Conservation (phyloP, 805 yeast species). For the Metschnikowia baotianmanensis region DNA sequence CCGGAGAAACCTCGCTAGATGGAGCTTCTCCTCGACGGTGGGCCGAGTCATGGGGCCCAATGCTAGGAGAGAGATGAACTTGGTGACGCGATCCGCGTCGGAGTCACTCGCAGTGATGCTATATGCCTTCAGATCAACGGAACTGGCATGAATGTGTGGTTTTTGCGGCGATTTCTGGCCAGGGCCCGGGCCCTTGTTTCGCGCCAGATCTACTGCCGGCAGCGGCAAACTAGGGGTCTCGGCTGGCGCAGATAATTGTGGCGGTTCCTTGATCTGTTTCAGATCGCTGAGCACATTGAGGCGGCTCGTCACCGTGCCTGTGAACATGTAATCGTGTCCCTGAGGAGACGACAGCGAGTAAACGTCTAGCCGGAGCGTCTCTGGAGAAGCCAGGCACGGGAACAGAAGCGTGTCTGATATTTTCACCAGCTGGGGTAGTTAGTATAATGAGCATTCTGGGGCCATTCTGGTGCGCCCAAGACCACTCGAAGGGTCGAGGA, state of each 20-base stretch:
- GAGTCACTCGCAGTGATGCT: slow-evolving; percentile 11
- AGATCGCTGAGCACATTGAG: slow-evolving; percentile 33
- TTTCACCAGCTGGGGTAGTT: slow-evolving; percentile 30
- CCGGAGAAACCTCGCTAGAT: slow-evolving; percentile 9
- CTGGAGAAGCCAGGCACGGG: slow-evolving; percentile 35
- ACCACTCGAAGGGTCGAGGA: too few species aligned
- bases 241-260: slow-evolving; percentile 1
- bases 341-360: slow-evolving; percentile 21
- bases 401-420: slow-evolving; percentile 25
- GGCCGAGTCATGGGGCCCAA: slow-evolving; percentile 20
- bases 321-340: slow-evolving; percentile 17
- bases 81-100: slow-evolving; percentile 6
- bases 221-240: slow-evolving; percentile 2
- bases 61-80: slow-evolving; percentile 17
- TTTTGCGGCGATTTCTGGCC: not conserved
- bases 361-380: slow-evolving; percentile 36
- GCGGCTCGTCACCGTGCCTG: slow-evolving; percentile 33
- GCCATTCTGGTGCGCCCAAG: not conserved
- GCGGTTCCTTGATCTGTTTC: slow-evolving; percentile 25
- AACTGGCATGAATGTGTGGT: slow-evolving; percentile 2
- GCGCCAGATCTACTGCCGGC: not conserved
- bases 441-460: slow-evolving; percentile 3
- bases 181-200: not conserved
- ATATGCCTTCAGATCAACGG: slow-evolving; percentile 14
- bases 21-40: slow-evolving; percentile 8